These are phyloP conservation scores for Hanseniaspora valbyensis DNA, from an alignment of 805 yeast species.

Conservation along the genomic window DNA sequence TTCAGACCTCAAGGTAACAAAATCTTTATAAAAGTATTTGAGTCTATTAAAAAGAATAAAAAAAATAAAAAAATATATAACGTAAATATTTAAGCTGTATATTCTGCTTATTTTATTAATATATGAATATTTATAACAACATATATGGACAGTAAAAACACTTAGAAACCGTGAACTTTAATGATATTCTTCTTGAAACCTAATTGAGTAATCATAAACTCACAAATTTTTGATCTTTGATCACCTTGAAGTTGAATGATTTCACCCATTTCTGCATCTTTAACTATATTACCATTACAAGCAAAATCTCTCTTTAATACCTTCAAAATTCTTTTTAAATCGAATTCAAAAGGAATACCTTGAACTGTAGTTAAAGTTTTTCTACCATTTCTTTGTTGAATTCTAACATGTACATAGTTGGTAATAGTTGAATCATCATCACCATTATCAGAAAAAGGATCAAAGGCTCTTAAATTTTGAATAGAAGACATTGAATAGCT, in stretches of 20 bases:
- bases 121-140: too few relatives aligned
- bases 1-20: too few relatives aligned
- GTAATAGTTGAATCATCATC: conserved; percentile 96
- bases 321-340: conserved; percentile 82
- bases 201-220: conserved; percentile 75
- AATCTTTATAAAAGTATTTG: too few relatives aligned
- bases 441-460: conserved; percentile 99
- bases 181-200: conserved; percentile 90
- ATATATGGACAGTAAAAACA: too few relatives aligned
- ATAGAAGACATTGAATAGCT: conserved; percentile 70
- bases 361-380: conserved; percentile 96
- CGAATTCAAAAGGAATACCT: conserved; percentile 93
- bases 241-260: conserved; percentile 98
- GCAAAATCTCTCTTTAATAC: conserved; percentile 96
- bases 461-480: conserved; percentile 79
- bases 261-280: conserved; percentile 91
- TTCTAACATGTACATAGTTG: conserved; percentile 93
- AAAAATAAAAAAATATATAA: too few relatives aligned
- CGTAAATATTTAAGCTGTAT: too few relatives aligned
- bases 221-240: conserved; percentile 92
- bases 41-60: too few relatives aligned
- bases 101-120: too few relatives aligned
- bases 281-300: conserved; percentile 95
- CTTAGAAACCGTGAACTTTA: conserved; percentile 93
- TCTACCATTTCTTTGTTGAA: conserved; percentile 99